Evolutionary conservation across 2,329 filamentous ascomycete genomes (phyloP), one percentile per base, ranked within the genome.

Genomic region (Colletotrichum phormii): DNA sequence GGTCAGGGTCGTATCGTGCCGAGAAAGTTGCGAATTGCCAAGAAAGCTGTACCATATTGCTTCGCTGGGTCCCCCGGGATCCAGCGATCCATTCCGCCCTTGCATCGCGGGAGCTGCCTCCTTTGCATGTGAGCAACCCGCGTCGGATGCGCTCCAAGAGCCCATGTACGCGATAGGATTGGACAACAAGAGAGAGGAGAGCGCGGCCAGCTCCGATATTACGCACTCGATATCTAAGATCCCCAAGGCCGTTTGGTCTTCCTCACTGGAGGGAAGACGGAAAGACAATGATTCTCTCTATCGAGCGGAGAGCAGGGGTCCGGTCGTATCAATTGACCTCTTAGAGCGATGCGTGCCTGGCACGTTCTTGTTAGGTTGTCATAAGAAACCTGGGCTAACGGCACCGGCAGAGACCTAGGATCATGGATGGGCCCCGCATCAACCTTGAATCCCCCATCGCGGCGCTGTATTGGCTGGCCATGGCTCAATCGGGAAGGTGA

Each of bases 291-390:
- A 49, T n/a, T 49, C 18, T 49, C 4, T 62, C 57, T 58, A 64
- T 51, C 60, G 42, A 66, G 24, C 24, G 18, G 31, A 35, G 55
- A 31, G 33, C 67, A 71, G 64, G 70, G 74, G 73, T 65, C 35
- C 15, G 7, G 61, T 64, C 73, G 63, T 75, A 75, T 75, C 65
- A 75, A 72, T 68, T 73, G 74, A 51, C 74, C 74, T 75, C 60
- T 75, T 33, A 75, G 64, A 75, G 59, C 26, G 15, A 53, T 59
- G 67, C 49, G 61, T 75, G 70, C 74, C 73, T 74, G 67, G 67
- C 74, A 75, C 73, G 73, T 75, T 75, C 59, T 72, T 61, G 60
- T 57, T 24, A 29, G 37, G 37, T 18, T 37, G 31, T 15, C 22
- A 22, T 49, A 11, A n/a, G 42, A n/a, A 15, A 29, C 26, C 59